phyloP scores from a whole-genome alignment of 2,329 filamentous ascomycete species.

The Exophiala sideris region DNA sequence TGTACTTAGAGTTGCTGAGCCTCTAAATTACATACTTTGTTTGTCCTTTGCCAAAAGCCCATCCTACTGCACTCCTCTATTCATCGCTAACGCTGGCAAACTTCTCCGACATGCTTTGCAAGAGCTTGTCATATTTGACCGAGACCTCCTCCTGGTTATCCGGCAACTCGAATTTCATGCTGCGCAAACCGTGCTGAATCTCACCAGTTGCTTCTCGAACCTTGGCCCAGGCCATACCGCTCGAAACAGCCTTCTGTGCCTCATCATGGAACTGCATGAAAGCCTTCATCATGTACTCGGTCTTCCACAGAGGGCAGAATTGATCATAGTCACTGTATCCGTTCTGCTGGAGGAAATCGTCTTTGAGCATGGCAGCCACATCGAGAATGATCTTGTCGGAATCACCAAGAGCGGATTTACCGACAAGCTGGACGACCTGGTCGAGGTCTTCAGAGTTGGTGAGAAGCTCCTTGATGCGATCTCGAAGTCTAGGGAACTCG shows the following conservation, averaged over 20 bases:
- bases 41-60: too few species aligned
- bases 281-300: slow-evolving; percentile 99
- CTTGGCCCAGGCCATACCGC: slow-evolving; percentile 89
- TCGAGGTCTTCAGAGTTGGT: slow-evolving; percentile 96
- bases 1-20: too few species aligned
- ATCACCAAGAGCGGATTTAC: slow-evolving; percentile 93
- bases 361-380: slow-evolving; percentile 86
- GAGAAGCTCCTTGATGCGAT: slow-evolving; percentile 89
- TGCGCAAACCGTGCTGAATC: slow-evolving; percentile 77
- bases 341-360: slow-evolving; percentile 98
- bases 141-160: slow-evolving; percentile 73
- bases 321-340: slow-evolving; percentile 99
- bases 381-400: slow-evolving; percentile 98
- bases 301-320: slow-evolving; percentile 99
- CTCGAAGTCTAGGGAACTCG: slow-evolving; percentile 87
- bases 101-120: slow-evolving; percentile 92
- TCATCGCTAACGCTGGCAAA: slow-evolving; percentile 95
- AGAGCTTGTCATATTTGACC: slow-evolving; percentile 92
- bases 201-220: slow-evolving; percentile 86
- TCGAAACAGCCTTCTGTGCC: slow-evolving; percentile 87
- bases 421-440: slow-evolving; percentile 96
- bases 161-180: slow-evolving; percentile 96
- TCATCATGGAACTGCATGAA: slow-evolving; percentile 99
- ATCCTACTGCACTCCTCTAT: slow-evolving; percentile 48
- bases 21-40: too few species aligned